Evolutionary conservation across 306 rosid genomes (phyloP).

Genomic region (Cucurbita pepo): DNA sequence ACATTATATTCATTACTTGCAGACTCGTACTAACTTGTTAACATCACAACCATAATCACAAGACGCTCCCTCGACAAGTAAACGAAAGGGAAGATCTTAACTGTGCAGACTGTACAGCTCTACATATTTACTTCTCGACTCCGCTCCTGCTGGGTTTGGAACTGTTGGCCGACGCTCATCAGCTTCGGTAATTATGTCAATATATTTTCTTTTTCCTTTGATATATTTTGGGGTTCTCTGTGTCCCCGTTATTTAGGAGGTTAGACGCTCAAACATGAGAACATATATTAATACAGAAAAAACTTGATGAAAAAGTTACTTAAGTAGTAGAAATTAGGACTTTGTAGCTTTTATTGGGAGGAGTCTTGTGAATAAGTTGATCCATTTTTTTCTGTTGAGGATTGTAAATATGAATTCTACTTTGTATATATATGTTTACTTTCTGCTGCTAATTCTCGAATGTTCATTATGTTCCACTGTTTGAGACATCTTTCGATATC

Average conservation of each 20-base stretch:
- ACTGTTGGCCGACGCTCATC: slow-evolving; percentile 10
- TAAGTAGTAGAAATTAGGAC: neutral
- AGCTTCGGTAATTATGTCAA: neutral
- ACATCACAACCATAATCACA: slow-evolving; percentile 21
- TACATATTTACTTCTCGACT: neutral
- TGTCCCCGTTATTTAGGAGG: neutral
- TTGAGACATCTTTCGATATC: neutral
- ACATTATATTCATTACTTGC: slow-evolving; percentile 42
- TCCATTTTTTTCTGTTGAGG: neutral
- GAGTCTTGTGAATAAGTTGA: neutral
- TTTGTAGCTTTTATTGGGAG: neutral
- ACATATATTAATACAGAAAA: neutral
- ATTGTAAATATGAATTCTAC: neutral
- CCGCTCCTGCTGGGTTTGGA: neutral
- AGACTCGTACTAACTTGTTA: slow-evolving; percentile 25
- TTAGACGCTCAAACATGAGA: neutral
- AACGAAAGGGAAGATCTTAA: slow-evolving; percentile 6
- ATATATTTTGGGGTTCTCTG: neutral
- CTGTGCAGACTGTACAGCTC: slow-evolving; percentile 18
- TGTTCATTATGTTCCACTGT: neutral
- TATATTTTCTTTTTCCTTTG: neutral
- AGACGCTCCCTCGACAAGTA: slow-evolving; percentile 15
- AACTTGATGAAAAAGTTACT: neutral
- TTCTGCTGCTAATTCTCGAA: neutral
- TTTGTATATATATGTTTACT: neutral